A percentile compares a stretch with the other conserved stretches of the same genome.
Evolutionary conservation across 495 filamentous ascomycete species (phyloP).

Genomic region (Achaetomiella virescens): DNA sequence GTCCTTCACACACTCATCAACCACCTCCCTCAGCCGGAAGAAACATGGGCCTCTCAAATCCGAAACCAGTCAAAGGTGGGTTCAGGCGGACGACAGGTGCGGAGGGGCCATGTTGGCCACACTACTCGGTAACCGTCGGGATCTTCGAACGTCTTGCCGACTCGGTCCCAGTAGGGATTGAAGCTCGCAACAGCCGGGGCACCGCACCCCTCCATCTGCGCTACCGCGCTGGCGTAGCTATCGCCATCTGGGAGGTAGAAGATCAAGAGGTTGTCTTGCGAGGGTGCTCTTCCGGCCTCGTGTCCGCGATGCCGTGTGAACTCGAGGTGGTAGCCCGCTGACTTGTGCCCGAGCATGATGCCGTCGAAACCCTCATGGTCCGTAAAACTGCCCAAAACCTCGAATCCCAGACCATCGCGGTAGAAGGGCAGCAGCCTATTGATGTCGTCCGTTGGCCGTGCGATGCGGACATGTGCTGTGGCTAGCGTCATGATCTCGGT

Average conservation of each 20-base stretch:
- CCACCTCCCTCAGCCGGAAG: too few relatives aligned
- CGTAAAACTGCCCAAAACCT: constrained; percentile 18
- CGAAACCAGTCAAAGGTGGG: too few relatives aligned
- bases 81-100: background rate
- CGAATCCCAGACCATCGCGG: constrained; percentile 28
- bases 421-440: constrained; percentile 30
- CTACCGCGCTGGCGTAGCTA: constrained; percentile 17
- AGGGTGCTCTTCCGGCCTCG: constrained; percentile 26
- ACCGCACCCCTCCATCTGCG: constrained; percentile 21
- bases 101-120: constrained; percentile 29
- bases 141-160: constrained; percentile 34
- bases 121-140: constrained; percentile 32
- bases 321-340: constrained; percentile 27
- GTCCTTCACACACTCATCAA: too few relatives aligned
- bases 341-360: constrained; percentile 25
- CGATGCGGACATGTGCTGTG: constrained; percentile 28
- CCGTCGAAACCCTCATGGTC: constrained; percentile 31
- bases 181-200: constrained; percentile 23
- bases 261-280: constrained; percentile 31
- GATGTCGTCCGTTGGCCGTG: constrained; percentile 30
- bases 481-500: constrained; percentile 14
- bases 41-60: too few relatives aligned
- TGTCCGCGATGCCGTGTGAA: constrained; percentile 25
- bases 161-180: constrained; percentile 32
- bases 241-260: constrained; percentile 27